Evolutionary conservation across 208 protist genomes (phyloP), one percentile per base, ranked within the genome.

Genomic region (Trypanosoma theileri): DNA sequence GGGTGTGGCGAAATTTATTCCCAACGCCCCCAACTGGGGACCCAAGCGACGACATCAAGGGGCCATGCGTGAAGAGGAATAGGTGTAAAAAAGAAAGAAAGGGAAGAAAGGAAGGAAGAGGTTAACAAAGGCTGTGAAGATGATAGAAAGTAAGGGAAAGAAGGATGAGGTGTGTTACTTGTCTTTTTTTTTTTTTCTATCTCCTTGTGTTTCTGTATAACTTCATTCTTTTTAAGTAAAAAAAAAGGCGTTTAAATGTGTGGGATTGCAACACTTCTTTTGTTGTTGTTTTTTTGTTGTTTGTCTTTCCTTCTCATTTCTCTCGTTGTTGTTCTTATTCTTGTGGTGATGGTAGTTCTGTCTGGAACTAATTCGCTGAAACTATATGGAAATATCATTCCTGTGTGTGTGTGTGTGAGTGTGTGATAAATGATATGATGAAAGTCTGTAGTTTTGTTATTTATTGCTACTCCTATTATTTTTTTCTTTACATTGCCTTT

Each of bases 21-120:
- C 88, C 1, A 96, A 96, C 57, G 91, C 88, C 11, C 88, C 91
- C 4, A 80, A 88, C 4, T 96, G 91, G 91, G 91, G 91, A 2
- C 91, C 91, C 46, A 89, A 89, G 59, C 78, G 88, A 21, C 82
- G 88, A 11, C 91, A 96, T 52, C 86, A 87, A 60, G 91, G 91
- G 0, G 82, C 85, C 0, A 62, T 71, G 28, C 71, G 59, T 31
- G 76, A 77, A 19, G 56, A 71, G 0, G 70, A 67, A 52, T 66
- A 69, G 24, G 64, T 59, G 55, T 60, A 11, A 42, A 55, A 52
- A n/a, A 45, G 31, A 61, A 52, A 31, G 60, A 52, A 22, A 69
- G 6, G 7, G 59, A 50, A 16, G 45, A 59, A 6, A 50, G 24
- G 3, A 58, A 60, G 12, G n/a, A 51, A 14, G 22, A 55, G 19